Conservation (phyloP, 169 alveolate species). For the Babesia microti region DNA sequence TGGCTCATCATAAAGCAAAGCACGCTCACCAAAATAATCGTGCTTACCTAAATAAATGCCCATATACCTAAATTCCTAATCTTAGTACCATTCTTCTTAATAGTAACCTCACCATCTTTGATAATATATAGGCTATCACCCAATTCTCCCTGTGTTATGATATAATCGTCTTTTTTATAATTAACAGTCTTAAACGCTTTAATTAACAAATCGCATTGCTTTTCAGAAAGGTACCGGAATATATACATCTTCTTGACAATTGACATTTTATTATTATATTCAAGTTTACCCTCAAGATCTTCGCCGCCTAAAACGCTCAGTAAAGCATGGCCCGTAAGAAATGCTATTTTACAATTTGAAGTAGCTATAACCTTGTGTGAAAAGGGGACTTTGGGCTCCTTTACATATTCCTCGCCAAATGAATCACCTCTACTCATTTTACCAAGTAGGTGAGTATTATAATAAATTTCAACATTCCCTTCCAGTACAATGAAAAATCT, state of each 20-base stretch:
- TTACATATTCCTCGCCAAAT: slow-evolving; percentile 85
- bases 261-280: slow-evolving; percentile 63
- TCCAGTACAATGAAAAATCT: slow-evolving; percentile 72
- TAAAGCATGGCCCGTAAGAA: slow-evolving; percentile 64
- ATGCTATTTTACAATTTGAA: slow-evolving; percentile 54
- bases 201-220: slow-evolving; percentile 64
- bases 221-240: slow-evolving; percentile 68
- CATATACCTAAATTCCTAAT: slow-evolving; percentile 60
- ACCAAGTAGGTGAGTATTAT: slow-evolving; percentile 51
- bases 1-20: slow-evolving; percentile 79
- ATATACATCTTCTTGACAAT: slow-evolving; percentile 68
- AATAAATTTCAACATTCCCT: slow-evolving; percentile 64
- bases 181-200: slow-evolving; percentile 67
- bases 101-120: slow-evolving; percentile 82
- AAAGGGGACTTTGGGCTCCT: slow-evolving; percentile 69
- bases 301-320: slow-evolving; percentile 62
- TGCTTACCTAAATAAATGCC: slow-evolving; percentile 50
- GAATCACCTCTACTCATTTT: slow-evolving; percentile 78
- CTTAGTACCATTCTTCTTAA: slow-evolving; percentile 60
- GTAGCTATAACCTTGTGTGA: slow-evolving; percentile 57
- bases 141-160: slow-evolving; percentile 81
- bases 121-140: slow-evolving; percentile 84
- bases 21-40: slow-evolving; percentile 91
- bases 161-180: slow-evolving; percentile 71
- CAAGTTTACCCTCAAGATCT: slow-evolving; percentile 66